These are phyloP conservation scores for Trichophyton simii DNA, from an alignment of 2,329 filamentous ascomycete genomes.

Conservation along the genomic window DNA sequence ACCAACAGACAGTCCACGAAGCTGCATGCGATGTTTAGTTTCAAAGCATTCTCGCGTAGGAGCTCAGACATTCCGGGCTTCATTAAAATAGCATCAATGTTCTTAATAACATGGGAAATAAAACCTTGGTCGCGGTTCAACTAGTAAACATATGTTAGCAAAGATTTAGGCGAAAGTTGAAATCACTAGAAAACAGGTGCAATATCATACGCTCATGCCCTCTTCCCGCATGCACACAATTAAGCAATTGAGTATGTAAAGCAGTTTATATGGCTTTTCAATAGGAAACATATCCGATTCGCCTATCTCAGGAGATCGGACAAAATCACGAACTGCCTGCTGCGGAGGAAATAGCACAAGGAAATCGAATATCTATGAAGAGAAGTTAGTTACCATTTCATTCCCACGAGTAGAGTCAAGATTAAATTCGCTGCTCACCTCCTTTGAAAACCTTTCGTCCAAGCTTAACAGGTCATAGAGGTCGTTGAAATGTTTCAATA, in stretches of 20 bases:
- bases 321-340: slow-evolving; percentile 45
- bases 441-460: slow-evolving; percentile 54
- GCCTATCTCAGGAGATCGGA: slow-evolving; percentile 43
- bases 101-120: slow-evolving; percentile 35
- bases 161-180: background rate
- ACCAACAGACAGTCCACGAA: slow-evolving; percentile 47
- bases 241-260: slow-evolving; percentile 61
- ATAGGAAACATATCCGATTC: slow-evolving; percentile 54
- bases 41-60: slow-evolving; percentile 34
- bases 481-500: slow-evolving; percentile 70
- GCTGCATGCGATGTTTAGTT: slow-evolving; percentile 39
- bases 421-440: slow-evolving; percentile 35
- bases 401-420: background rate
- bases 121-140: slow-evolving; percentile 25
- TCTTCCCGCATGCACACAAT: slow-evolving; percentile 46
- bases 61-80: slow-evolving; percentile 42
- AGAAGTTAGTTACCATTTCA: slow-evolving; percentile 7
- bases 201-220: slow-evolving; percentile 24
- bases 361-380: slow-evolving; percentile 53
- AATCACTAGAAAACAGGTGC: background rate
- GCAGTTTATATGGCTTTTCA: slow-evolving; percentile 56
- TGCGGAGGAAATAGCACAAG: slow-evolving; percentile 58
- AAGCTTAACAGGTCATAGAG: slow-evolving; percentile 70
- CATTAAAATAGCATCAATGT: slow-evolving; percentile 50
- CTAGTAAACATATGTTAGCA: slow-evolving; percentile 16